Evolutionary conservation across 176 grass and related monocot genomes (phyloP), one percentile per base, ranked within the genome.

Genomic region (Hordeum marinum): DNA sequence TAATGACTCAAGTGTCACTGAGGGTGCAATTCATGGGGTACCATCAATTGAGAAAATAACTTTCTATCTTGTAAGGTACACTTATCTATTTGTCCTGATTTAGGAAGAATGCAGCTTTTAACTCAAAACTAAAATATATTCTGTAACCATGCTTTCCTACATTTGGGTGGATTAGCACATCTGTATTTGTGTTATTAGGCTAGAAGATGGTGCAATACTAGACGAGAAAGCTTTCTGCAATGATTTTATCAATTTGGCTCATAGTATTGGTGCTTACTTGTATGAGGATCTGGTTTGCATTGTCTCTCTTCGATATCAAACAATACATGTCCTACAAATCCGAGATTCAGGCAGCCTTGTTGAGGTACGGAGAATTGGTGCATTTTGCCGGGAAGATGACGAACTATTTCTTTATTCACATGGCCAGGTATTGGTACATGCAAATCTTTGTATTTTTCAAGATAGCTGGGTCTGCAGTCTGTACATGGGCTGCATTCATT

Each of bases 211-310:
- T 20, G 87, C 77, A 3, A 87, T 98, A 58, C 83, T 98, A 75
- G 96, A 93, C 45, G 91, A 95, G 84, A 98, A 94, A 78, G 87
- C 89, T 35, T 98, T 98, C 80, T 87, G 55, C 78, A 98, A 98
- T 85, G 96, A 98, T 83, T 98, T 92, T 82, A 90, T 98, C 78
- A 95, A 95, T 85, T 81, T 98, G 75, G 80, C 88, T 83, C 93
- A 98, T 92, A 90, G 85, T 78, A 98, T 88, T 80, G 96, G 96
- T 11, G 93, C 90, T 78, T 98, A 95, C 85, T 63, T 98, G 68
- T 98, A 98, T 74, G 96, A 98, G 74, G 91, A 98, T 87, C 90
- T 98, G n/a, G 52, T 98, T 61, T 98, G 93, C 82, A 94, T 98
- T 83, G 83, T 94, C 20, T 98, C 96, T 69, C 80, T 98, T 66